Evolutionary conservation across 257 asterid species (phyloP), one percentile per base, ranked within the genome.

Genomic region (Solanum chmielewskii): DNA sequence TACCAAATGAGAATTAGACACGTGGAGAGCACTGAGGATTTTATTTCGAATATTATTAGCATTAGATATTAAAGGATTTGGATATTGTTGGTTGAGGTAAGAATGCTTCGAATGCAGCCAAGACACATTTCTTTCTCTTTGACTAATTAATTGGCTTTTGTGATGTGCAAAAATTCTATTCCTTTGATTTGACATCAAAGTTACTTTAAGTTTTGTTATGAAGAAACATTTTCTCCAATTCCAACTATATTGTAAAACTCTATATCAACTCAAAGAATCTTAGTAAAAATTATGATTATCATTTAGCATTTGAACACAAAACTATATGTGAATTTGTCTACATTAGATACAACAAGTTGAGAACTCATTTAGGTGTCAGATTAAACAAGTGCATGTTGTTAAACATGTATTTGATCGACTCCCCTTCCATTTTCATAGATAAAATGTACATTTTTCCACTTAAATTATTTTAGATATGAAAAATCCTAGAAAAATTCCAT

Each of bases 11-110:
- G n/a, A 59, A 42, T 64, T 6, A 9, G 42, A 75, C 88, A 59
- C 85, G 77, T 75, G 77, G 88, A 86, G 62, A 75, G 12, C 77
- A 86, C 76, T 44, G 73, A 85, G 73, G n/a, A 62, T n/a, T 69
- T 31, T 70, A 44, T 70, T 56, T 85, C 83, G 87, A 60, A 44
- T 77, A 77, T 44, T 77, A 74, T 75, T 75, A 12, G 83, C 56
- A 75, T 39, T 25, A 39, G 42, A 70, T n/a, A 73, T 73, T 73
- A 42, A 52, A 59, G 69, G 87, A 86, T 86, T 56, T 75, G 62
- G 84, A 56, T 47, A 80, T 56, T 80, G 60, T 75, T 73, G 62
- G 74, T 59, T 44, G 71, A 14, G 71, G 33, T 64, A 56, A 86
- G 83, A 83, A 86, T 86, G 74, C 74, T 86, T 86, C 84, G 73